Evolutionary conservation across 148 eudicot species (phyloP), one percentile per base, ranked within the genome.

Genomic region (Dysphania ambrosioides): DNA sequence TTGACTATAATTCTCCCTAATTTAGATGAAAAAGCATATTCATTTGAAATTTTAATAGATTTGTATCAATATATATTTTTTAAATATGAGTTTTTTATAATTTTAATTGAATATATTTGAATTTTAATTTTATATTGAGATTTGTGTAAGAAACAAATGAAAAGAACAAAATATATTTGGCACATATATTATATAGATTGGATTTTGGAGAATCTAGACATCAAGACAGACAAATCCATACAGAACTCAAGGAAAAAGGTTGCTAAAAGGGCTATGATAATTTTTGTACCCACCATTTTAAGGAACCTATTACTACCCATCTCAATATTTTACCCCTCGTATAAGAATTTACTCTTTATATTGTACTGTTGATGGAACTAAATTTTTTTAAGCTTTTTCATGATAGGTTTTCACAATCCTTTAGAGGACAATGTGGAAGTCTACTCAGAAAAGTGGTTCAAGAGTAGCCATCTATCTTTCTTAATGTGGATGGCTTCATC

Each of bases 351-450:
- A 5, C 10, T 40, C 10, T 40, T 38, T 38, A 3, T 1, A 0
- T 41, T 41, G 8, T 41, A n/a, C n/a, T n/a, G n/a, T n/a, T n/a
- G 23, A 42, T 11, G 72, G 11, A 68, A 18, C 26, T 68, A 36
- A 26, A 42, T 5, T 53, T 60, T 7, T 32, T 53, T 40, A n/a
- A n/a, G 27, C 29, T 40, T 47, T 58, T 59, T 42, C 19, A 7
- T 61, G 29, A 73, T 42, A 41, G 68, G 77, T 16, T 19, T 47
- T 30, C 68, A 60, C 21, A 27, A 62, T 47, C 66, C 24, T 34
- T 57, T 10, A 29, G 34, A 36, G 47, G 65, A 6, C 41, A 78
- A 80, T 70, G 63, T 82, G 84, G 86, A 82, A 77, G 74, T 82
- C 80, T 72, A 85, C 78, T 78, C 79, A 79, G 67, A 35, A 31